Base-by-base conservation (phyloP, 257 asterid genomes). In the Plantago major region DNA sequence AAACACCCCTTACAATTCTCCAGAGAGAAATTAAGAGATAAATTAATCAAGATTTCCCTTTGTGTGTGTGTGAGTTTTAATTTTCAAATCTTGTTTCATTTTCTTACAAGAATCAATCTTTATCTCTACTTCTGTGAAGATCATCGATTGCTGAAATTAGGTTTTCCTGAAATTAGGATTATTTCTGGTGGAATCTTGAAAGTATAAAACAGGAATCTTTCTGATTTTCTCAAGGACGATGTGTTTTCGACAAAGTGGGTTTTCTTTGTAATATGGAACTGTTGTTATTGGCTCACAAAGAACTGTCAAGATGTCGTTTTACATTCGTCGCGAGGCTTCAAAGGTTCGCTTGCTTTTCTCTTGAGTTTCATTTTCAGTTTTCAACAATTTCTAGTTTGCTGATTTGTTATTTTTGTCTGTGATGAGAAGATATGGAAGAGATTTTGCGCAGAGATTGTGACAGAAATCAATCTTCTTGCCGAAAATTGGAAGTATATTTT, bases 301-400 rank as follows among this genome's bases (percentile, higher is more conserved):
- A 50, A 65, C 66, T 46, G 55, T 82, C 50, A 80, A 66, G 73
- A 92, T 92, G 98, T 84, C 98, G 87, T 75, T 89, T 82, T 92
- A 92, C 93, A 82, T 90, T 77, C 82, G 96, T 83, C 96, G 97
- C 78, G 97, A 88, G 83, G 90, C 95, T 80, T 87, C 97, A 18
- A 90, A 87, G 97, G 97, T 90, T 80, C 60, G 81, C 62, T 67
- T 42, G 18, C 17, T 53, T 69, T 59, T 13, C 0, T 17, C 46
- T 40, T 58, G 3, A 47, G 19, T 56, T 12, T 40, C 14, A n/a
- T n/a, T n/a, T n/a, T n/a, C n/a, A n/a, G n/a, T n/a, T n/a, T n/a
- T n/a, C n/a, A n/a, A n/a, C n/a, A n/a, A n/a, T n/a, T n/a, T 3
- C 37, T 30, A 70, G 55, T 59, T 59, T 67, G 46, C 62, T 43